Evolutionary conservation across 352 stramenopile genomes (phyloP), one percentile per base, ranked within the genome.

Genomic region (Phytophthora crassamura): DNA sequence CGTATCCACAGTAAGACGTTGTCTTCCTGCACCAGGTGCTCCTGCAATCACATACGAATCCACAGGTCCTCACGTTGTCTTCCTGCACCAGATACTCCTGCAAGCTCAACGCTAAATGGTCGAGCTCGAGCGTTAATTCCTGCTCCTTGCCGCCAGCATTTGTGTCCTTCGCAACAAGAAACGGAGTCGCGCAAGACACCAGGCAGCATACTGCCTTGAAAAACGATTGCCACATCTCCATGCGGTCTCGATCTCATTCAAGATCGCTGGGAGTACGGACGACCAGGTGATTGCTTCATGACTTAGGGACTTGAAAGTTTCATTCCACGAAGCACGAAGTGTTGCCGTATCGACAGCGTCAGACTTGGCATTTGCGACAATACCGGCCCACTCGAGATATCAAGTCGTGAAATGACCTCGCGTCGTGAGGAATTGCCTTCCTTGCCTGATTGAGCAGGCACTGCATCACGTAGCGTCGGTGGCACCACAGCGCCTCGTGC

Each of bases 401-500:
- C 9, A 69, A 9, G 14, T 67, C 56, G 15, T 59, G 10, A 5
- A 51, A 54, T 10, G 32, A 39, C 30, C 25, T 32, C 8, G 18
- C 5, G 12, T 55, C 30, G 7, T 46, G 20, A n/a, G 2, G 39
- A 8, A 22, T 20, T 34, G 20, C 22, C 0, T 42, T 30, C 28
- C 43, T 25, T 7, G 8, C 18, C 14, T 72, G 33, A 16, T 60
- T 45, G 11, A 90, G 34, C 22, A 89, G 42, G n/a, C 63, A 32
- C 34, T 90, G 74, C 22, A 90, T 42, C 12, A 93, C 59, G 22
- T 84, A 91, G 30, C 86, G 84, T 34, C 86, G 84, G 61, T 95
- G 82, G 49, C 85, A 95, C 84, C 86, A 95, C 0, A 93, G 71
- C 32, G 84, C 79, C 50, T 95, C 86, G 48, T 91, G 77, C 1